Percentiles rank a stretch among this genome's conserved stretches.
Conservation (phyloP, 2,329 filamentous ascomycete species). For the Pseudomassariella vexata region DNA sequence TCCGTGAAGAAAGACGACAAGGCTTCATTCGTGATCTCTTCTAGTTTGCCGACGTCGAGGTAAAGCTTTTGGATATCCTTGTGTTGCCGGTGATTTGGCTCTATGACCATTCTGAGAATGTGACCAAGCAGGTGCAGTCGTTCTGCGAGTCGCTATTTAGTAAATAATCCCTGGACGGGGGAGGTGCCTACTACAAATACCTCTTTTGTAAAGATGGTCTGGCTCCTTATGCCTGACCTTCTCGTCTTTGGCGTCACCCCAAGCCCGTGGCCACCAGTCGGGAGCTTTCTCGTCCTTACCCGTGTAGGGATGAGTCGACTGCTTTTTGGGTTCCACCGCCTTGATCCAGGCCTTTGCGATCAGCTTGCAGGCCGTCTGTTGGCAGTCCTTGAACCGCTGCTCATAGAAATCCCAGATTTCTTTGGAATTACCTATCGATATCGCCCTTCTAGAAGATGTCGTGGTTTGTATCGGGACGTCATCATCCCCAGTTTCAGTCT, state of each 20-base stretch:
- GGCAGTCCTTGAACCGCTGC: slow-evolving; percentile 57
- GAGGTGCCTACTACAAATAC: slow-evolving; percentile 36
- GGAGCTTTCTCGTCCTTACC: slow-evolving; percentile 56
- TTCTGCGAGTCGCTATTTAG: slow-evolving; percentile 33
- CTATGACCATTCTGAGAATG: slow-evolving; percentile 52
- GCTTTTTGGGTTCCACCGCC: slow-evolving; percentile 70
- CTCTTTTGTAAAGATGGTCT: slow-evolving; percentile 64
- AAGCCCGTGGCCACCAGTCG: slow-evolving; percentile 60
- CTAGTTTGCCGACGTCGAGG: slow-evolving; percentile 49
- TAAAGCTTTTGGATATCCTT: slow-evolving; percentile 45
- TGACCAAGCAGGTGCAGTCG: slow-evolving; percentile 54
- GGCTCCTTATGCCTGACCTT: slow-evolving; percentile 65
- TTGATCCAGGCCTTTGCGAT: slow-evolving; percentile 75
- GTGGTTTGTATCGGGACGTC: slow-evolving; percentile 31
- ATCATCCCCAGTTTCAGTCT: slow-evolving; percentile 31
- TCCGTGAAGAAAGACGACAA: slow-evolving; percentile 54
- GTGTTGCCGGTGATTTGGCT: slow-evolving; percentile 44
- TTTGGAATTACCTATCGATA: slow-evolving; percentile 48
- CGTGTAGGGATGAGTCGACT: slow-evolving; percentile 68
- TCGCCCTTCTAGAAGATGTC: slow-evolving; percentile 32
- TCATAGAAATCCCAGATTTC: slow-evolving; percentile 56
- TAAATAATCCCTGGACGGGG: background rate
- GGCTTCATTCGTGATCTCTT: slow-evolving; percentile 52
- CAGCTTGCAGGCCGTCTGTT: slow-evolving; percentile 66
- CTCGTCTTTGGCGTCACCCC: slow-evolving; percentile 43